Evolutionary conservation across 2,329 filamentous ascomycete species (phyloP), one percentile per base, ranked within the genome.

Genomic region (Penicillium sp.): DNA sequence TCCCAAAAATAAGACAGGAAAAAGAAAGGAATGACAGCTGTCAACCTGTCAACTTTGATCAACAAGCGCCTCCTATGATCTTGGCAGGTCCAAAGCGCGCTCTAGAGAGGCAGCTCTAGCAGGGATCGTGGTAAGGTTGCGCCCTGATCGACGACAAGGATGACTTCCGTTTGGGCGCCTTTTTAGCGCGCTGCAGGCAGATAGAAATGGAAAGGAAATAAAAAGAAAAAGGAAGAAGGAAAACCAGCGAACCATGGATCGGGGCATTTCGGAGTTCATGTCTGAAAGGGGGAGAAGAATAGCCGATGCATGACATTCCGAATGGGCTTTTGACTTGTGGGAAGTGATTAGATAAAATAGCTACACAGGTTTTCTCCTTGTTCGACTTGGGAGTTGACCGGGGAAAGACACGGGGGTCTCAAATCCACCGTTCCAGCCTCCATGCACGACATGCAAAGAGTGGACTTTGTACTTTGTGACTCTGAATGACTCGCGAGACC

Each of bases 21-120:
- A 43, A 39, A 9, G 29, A 32, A 42, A 50, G 42, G 20, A 40
- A 44, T 47, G 32, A 48, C 39, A 51, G 34, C 20, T 40, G 51
- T 51, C 51, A 54, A 59, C 51, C 51, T 59, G 56, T 59, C 57
- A 59, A 59, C 35, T 54, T 58, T 37, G 43, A 56, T 55, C 51
- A 50, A 23, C 45, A 45, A 47, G 24, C 43, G 45, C 24, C 43
- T 44, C 44, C 45, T 36, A 24, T 4, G 20, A 35, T 32, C 36
- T 36, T 49, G 40, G 36, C 34, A 10, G 26, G 9, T 26, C 4
- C 11, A 37, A 44, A 49, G 49, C 46, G 49, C 44, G 40, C 49
- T 44, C 45, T 44, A 31, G 32, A 42, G 48, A 43, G 41, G 31
- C 23, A 37, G 42, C 10, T 16, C 32, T 13, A 35, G 29, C 54